These are phyloP conservation scores for Furcasterigmium furcatum DNA, from an alignment of 2,329 filamentous ascomycete genomes.

Conservation along the genomic window DNA sequence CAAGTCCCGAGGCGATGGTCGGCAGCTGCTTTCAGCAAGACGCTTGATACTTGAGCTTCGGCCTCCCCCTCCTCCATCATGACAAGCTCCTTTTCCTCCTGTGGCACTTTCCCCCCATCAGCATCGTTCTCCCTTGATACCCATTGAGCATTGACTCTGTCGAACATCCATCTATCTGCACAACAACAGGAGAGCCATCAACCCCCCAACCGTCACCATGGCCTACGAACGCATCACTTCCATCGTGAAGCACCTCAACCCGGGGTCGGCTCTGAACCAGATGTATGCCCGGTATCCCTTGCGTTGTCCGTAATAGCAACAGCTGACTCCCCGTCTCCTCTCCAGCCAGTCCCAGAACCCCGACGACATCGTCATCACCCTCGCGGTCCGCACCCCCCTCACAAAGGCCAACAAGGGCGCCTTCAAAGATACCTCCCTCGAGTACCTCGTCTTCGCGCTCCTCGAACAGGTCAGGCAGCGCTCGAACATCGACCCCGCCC, in stretches of 20 bases:
- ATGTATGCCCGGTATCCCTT: slow-evolving; percentile 54
- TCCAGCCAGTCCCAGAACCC: slow-evolving; percentile 83
- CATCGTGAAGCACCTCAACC: slow-evolving; percentile 82
- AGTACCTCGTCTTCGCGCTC: slow-evolving; percentile 80
- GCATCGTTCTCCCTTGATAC: slow-evolving; percentile 1
- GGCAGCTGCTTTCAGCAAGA: slow-evolving; percentile 9
- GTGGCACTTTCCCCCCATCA: not conserved
- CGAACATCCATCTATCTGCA: not conserved
- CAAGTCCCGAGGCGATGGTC: slow-evolving; percentile 10
- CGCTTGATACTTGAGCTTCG: slow-evolving; percentile 9
- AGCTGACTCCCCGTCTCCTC: slow-evolving; percentile 13
- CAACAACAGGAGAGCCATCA: not conserved
- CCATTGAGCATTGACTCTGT: too few relatives aligned
- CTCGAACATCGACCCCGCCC: slow-evolving; percentile 72
- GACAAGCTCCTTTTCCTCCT: not conserved
- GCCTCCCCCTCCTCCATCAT: not conserved
- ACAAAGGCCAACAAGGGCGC: slow-evolving; percentile 88
- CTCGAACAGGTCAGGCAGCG: slow-evolving; percentile 72
- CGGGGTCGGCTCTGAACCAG: slow-evolving; percentile 65
- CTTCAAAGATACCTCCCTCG: slow-evolving; percentile 89
- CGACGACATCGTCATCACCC: slow-evolving; percentile 94
- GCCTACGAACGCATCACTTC: slow-evolving; percentile 82
- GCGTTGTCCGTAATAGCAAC: not conserved
- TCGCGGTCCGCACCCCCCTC: slow-evolving; percentile 85
- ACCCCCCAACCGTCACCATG: slow-evolving; percentile 48